Evolutionary conservation across 345 rosid species (phyloP).

Genomic region (Syzygium grande): DNA sequence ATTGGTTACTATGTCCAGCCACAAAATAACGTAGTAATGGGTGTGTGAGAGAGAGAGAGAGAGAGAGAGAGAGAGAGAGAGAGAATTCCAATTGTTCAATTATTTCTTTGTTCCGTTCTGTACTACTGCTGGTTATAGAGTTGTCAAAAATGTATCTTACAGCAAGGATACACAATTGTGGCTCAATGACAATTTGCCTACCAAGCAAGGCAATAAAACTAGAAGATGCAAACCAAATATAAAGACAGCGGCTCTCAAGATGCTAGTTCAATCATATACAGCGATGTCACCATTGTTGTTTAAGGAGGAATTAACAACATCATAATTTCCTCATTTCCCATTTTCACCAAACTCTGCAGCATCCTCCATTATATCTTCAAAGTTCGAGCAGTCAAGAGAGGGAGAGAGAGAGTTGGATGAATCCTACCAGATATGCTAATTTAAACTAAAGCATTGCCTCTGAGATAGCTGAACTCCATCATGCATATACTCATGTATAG

Average conservation of each 20-base stretch:
- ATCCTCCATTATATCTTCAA: neutral
- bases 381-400: neutral
- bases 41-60: neutral
- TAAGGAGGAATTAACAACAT: neutral
- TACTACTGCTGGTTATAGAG: no score
- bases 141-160: no score
- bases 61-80: no score
- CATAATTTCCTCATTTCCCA: neutral
- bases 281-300: neutral
- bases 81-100: neutral
- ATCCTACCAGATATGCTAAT: neutral
- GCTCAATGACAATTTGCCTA: no score
- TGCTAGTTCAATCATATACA: neutral
- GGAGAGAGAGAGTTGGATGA: neutral
- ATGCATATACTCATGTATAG: neutral
- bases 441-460: neutral
- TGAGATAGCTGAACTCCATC: neutral
- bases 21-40: neutral
- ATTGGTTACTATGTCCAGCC: neutral
- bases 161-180: no score
- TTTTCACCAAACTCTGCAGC: neutral
- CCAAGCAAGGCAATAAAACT: no score
- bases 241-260: neutral
- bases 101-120: no score
- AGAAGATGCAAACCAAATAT: no score